Base-by-base conservation (phyloP, 306 rosid species). In the Vachellia collinsii region DNA sequence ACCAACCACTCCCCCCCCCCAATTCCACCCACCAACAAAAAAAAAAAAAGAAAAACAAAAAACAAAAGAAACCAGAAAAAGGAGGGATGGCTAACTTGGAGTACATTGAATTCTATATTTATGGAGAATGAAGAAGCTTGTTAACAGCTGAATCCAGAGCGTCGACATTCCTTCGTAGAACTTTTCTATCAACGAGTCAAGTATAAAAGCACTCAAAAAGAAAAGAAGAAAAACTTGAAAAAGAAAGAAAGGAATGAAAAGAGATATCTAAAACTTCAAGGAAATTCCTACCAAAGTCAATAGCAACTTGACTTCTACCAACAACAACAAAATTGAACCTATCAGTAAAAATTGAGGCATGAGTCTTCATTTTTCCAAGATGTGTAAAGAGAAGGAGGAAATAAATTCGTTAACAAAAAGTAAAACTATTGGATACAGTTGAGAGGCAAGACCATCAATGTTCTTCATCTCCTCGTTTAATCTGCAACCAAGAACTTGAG, bases 391-490 rank as follows among this genome's bases (percentile, higher is more conserved):
- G 71, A 43, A 46, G 42, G 17, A 34, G 29, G 43, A 61, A 67
- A 23, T 0, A 79, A 58, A 54, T 54, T 54, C 3, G 77, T 51
- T 14, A 72, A 17, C 8, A 82, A 68, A 63, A 16, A 43, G 48
- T 4, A 64, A 70, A 38, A 75, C 5, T 77, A 78, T 23, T 7
- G 96, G 98, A 93, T 95, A 93, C 96, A 93, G 80, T 85, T 91
- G 95, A 20, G 86, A 46, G 1, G 94, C 97, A 25, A 94, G 91
- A 75, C 42, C 78, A 78, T 91, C 90, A 9, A 88, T 29, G 58
- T 83, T 87, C 86, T 94, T 94, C 97, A 94, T 91, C 84, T 93
- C 99, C 87, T 90, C 91, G 68, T 94, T 93, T 81, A 93, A 90
- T 84, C 99, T 93, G 91, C 87, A 82, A 13, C 34, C 48, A 17